Evolutionary conservation across 495 filamentous ascomycete species (phyloP), one percentile per base, ranked within the genome.

Genomic region (Lophium mytilinum): DNA sequence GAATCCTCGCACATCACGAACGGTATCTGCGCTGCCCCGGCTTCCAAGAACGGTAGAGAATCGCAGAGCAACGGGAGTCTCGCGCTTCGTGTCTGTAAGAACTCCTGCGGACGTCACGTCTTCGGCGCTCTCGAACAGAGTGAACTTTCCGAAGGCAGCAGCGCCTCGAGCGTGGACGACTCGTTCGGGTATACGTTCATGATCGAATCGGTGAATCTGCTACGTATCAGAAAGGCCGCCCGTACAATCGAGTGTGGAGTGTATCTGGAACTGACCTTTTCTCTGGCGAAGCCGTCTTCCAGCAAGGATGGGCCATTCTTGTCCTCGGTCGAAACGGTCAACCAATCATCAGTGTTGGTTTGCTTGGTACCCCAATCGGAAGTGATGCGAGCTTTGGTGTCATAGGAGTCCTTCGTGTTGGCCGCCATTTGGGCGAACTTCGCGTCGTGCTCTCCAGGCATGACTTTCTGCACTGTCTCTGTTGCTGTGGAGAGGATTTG

Each of bases 131-230:
- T 92, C 78, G 54, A 79, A 77, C 1, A 95, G 72, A 52, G 76
- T 86, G 74, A 94, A 95, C 33, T 79, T 89, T 11, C 90, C 90
- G 63, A 93, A 94, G 15, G 90, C 90, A 37, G 83, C 90, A 12
- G 80, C 74, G 18, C 89, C 90, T 35, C 90, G 86, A 30, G 90
- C 90, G 66, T 96, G 90, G 5, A 96, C 89, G 12, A 94, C 89
- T 50, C 90, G 78, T 71, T 94, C 89, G 3, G 89, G 89, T 51
- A 93, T 92, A 51, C 89, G 80, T 69, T 95, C 89, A 61, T 93
- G 88, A 64, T 93, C 88, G 66, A 95, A 92, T 55, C 83, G 80
- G 66, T 83, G 80, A 45, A 90, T 88, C 87, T 90, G 52, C 12
- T 45, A 10, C 10, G 12, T 41, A 33, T 52, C 24, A 55, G 24